Evolutionary conservation across 768 basidiomycete genomes (phyloP).

Genomic region (Cubamyces sp.): DNA sequence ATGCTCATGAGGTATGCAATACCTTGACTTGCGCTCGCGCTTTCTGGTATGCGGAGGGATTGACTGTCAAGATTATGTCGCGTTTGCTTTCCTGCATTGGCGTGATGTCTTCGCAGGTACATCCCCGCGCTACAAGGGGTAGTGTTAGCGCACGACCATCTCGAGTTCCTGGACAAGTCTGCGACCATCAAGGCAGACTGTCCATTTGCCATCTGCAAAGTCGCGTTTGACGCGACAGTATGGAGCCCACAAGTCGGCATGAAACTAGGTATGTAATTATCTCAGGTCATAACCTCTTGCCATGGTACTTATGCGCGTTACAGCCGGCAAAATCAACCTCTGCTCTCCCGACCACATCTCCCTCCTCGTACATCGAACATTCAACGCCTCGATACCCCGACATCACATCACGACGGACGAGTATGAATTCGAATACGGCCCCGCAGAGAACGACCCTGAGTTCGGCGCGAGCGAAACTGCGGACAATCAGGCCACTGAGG

Average conservation of each 20-base stretch:
- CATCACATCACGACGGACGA: slow-evolving; percentile 82
- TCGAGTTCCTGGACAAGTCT: slow-evolving; percentile 63
- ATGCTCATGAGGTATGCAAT: slow-evolving; percentile 87
- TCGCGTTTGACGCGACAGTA: slow-evolving; percentile 81
- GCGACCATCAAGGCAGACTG: slow-evolving; percentile 80
- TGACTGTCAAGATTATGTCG: slow-evolving; percentile 13
- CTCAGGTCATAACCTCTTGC: background rate
- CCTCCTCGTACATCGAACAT: slow-evolving; percentile 86
- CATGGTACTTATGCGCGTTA: background rate
- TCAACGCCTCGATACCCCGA: slow-evolving; percentile 94
- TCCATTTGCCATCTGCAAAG: slow-evolving; percentile 77
- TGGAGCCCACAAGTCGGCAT: slow-evolving; percentile 89
- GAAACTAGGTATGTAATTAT: slow-evolving; percentile 62
- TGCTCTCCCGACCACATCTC: slow-evolving; percentile 93
- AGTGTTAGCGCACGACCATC: slow-evolving; percentile 82
- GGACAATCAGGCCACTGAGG: slow-evolving; percentile 34
- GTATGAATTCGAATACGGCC: slow-evolving; percentile 88
- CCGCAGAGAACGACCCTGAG: slow-evolving; percentile 80
- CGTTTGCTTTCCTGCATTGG: background rate
- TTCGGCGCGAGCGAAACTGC: slow-evolving; percentile 45
- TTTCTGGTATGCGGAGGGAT: background rate
- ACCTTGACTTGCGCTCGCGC: slow-evolving; percentile 9
- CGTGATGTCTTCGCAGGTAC: slow-evolving; percentile 58
- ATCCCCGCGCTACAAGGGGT: slow-evolving; percentile 87
- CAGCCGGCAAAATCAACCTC: slow-evolving; percentile 86